A percentile compares a stretch with the other conserved stretches of the same genome.
Evolutionary conservation across 129 eudicot species (phyloP).

Genomic region (Helianthus tuberosus): DNA sequence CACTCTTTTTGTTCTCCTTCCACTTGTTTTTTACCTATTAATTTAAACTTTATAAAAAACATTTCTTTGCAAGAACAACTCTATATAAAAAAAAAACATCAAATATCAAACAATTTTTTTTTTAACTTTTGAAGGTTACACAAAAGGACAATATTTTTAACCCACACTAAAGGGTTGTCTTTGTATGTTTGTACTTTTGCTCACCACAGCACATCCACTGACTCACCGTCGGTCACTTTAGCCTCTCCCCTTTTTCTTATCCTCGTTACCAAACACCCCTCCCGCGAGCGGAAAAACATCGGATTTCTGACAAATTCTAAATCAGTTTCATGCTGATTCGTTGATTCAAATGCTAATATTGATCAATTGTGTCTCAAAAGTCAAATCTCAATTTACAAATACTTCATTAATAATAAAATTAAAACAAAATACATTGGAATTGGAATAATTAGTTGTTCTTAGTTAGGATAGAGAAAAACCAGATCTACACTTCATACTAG

Average conservation of each 20-base stretch:
- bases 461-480: constrained; percentile 26
- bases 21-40: not conserved
- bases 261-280: constrained; percentile 35
- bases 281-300: constrained; percentile 15
- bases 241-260: constrained; percentile 10
- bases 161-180: constrained; percentile 10
- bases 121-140: not conserved
- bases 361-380: not conserved
- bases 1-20: not conserved
- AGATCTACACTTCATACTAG: constrained; percentile 24
- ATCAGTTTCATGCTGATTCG: not conserved
- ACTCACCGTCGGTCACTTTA: constrained; percentile 28
- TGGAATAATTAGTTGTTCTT: constrained; percentile 22
- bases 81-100: too few relatives aligned
- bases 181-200: constrained; percentile 22
- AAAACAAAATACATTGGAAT: not conserved
- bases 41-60: not conserved
- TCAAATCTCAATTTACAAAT: constrained; percentile 23
- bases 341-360: not conserved
- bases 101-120: too few relatives aligned
- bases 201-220: constrained; percentile 11
- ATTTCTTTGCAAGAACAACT: not conserved
- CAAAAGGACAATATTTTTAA: constrained; percentile 8
- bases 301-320: too few relatives aligned
- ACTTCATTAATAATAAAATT: constrained; percentile 19